Base-by-base conservation (phyloP, 495 filamentous ascomycete species). In the Xylaria grammica region DNA sequence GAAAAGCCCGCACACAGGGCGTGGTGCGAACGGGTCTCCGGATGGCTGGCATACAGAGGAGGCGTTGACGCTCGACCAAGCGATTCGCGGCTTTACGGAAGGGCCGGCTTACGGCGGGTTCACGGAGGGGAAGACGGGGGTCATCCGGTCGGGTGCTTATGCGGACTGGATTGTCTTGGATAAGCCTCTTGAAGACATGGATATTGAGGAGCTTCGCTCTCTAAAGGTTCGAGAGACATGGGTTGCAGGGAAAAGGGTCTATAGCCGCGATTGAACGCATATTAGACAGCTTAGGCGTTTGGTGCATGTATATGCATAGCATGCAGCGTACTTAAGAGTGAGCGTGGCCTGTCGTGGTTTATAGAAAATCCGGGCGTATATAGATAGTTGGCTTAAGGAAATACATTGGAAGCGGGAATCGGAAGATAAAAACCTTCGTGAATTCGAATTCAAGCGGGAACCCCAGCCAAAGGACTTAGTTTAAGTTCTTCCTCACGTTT, bases 151-250 rank as follows among this genome's bases (percentile, higher is more conserved):
- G 34, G 86, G 85, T 0, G 79, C 78, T 46, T 85, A 80, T 70
- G 86, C 87, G 10, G 86, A 90, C 75, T 87, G 86, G 86, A 72
- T 91, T 7, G 82, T 89, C 62, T 62, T 89, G 40, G 84, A 89
- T 58, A 66, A 74, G 66, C 84, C 72, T 24, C 51, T 79, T 38
- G 75, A 74, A 57, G 56, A 63, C 36, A 50, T 75, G 30, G 71
- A 75, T 10, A 44, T 78, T 48, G 82, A 86, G 67, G 75, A 72
- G 20, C 60, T 88, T 63, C 79, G 81, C 51, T 70, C 67, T 8
- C 63, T 87, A 44, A 77, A 66, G 49, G 86, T 89, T 0, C 74
- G 69, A 62, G 87, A 89, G 78, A 89, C 87, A 4, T 90, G 87
- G 87, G 83, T 89, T 54, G 85, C 69, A 1, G 87, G 87, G 1